Evolutionary conservation across 1,139 yeast species (phyloP), one percentile per base, ranked within the genome.

Genomic region (Yamadazyma triangularis): DNA sequence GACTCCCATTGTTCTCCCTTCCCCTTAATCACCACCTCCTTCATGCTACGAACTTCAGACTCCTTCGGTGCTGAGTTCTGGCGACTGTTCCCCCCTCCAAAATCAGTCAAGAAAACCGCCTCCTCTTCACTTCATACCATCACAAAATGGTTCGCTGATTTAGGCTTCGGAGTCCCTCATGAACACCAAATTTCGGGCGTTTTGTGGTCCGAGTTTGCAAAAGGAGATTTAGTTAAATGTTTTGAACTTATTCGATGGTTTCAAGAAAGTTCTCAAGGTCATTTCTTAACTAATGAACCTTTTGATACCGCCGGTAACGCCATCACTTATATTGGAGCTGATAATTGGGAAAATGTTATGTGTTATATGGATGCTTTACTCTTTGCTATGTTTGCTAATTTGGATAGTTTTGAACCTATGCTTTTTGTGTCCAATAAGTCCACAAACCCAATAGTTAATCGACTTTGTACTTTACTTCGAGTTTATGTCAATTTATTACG

Each of bases 361-460:
- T 84, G 94, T 53, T 84, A 84, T 48, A 55, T 83, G 45, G 91
- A 84, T 49, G 70, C 88, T 2, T 58, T 83, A 29, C 50, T 84
- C 18, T 79, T 82, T 45, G 73, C 87, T 26, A 75, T 84, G 84
- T 84, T 81, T 57, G 79, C 84, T 28, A 73, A 79, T 27, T 56
- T 79, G 40, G 83, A 77, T 47, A 70, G 75, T 42, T 80, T 79
- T 45, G 87, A 80, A 52, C 84, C 88, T 11, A 72, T 80, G 24
- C 53, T 84, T 28, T 70, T 78, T 47, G 42, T 67, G 7, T 60
- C 68, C 25, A 65, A 65, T 41, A 53, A 50, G 26, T 59, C 50
- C 34, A 42, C 50, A 4, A 51, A 60, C 38, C 46, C 50, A 10
- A 38, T 55, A 23, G 56, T 59, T 4, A 64, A 60, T 33, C 70